Evolutionary conservation across 345 rosid species (phyloP), one percentile per base, ranked within the genome.

Genomic region (Turnera subulata): DNA sequence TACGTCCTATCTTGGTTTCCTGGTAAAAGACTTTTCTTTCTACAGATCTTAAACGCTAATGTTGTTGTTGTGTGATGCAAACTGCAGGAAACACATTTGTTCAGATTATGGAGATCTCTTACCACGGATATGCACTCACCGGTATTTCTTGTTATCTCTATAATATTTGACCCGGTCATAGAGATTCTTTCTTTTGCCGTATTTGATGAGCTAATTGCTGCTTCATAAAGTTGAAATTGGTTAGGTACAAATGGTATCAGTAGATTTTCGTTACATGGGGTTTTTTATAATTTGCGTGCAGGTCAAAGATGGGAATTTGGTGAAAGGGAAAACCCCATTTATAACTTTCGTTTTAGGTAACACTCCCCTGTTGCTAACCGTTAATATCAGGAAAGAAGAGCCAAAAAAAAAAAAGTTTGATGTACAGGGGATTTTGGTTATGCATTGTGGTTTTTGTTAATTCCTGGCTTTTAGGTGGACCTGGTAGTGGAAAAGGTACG

Each of bases 281-380:
- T 42, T 45, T 4, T 42, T 62, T 32, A 23, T 71, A 40, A 46
- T 69, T 29, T 67, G 55, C 47, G 13, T 68, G 73, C 81, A 86
- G 92, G 78, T 59, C 49, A 58, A 53, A 56, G 67, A 58, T 53
- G 77, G 65, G 62, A 10, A 46, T 43, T 66, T 56, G 15, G 39
- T 55, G 58, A 69, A 71, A 61, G 82, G 65, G 69, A 82, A 70
- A 72, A 55, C 68, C 64, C 89, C 81, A 20, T 86, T 83, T 66
- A 84, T 89, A 48, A 80, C 87, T 53, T 92, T 92, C 70, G 96
- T 92, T 42, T 62, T 92, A 45, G 98, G 98, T 86, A 53, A 45
- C 18, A 14, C 15, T 19, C 11, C 0, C 0, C 8, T 5, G 12
- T 39, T 24, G 9, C 21, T 26, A 16, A n/a, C 39, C 24, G 19